A percentile compares a stretch with the other conserved stretches of the same genome.
These are phyloP conservation scores for Capronia coronata DNA, from an alignment of 2,329 filamentous ascomycete genomes.

Conservation along the genomic window DNA sequence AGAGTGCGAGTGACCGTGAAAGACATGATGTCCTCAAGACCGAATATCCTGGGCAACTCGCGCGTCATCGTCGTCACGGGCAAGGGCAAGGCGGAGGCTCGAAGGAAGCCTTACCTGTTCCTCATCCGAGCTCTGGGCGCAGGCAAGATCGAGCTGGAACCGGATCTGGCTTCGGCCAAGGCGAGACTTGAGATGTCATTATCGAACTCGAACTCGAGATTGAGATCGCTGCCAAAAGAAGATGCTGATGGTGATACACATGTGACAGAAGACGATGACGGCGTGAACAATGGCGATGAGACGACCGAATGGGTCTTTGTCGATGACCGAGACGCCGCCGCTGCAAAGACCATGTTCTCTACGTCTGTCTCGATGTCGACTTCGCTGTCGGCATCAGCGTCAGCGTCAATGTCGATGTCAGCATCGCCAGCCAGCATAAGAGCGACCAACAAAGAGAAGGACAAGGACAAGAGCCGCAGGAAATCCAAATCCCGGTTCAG, in stretches of 20 bases:
- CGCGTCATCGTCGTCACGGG: constrained; percentile 66
- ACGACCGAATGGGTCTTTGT: constrained; percentile 74
- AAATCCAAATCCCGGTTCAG: constrained; percentile 23
- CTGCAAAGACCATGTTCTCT: constrained; percentile 43
- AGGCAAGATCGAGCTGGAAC: constrained; percentile 56
- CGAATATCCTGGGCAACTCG: constrained; percentile 57
- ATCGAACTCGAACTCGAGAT: background rate
- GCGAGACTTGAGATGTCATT: constrained; percentile 33
- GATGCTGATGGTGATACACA: background rate
- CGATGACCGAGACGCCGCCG: constrained; percentile 56
- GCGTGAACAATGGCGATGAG: background rate
- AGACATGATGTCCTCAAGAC: constrained; percentile 54
- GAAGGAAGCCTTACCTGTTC: constrained; percentile 68
- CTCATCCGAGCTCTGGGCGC: constrained; percentile 73
- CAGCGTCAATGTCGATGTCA: constrained; percentile 7
- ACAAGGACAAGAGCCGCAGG: background rate
- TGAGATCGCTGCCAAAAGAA: background rate
- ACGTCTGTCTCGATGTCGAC: background rate
- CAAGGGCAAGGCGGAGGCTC: constrained; percentile 55
- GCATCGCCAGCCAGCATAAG: constrained; percentile 4
- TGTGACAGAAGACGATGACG: background rate
- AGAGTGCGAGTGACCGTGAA: constrained; percentile 42
- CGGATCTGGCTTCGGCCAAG: constrained; percentile 60
- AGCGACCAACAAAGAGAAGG: background rate
- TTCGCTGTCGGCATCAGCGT: background rate